Base-by-base conservation (phyloP, 129 eudicot genomes). In the Heracleum sosnowskyi region DNA sequence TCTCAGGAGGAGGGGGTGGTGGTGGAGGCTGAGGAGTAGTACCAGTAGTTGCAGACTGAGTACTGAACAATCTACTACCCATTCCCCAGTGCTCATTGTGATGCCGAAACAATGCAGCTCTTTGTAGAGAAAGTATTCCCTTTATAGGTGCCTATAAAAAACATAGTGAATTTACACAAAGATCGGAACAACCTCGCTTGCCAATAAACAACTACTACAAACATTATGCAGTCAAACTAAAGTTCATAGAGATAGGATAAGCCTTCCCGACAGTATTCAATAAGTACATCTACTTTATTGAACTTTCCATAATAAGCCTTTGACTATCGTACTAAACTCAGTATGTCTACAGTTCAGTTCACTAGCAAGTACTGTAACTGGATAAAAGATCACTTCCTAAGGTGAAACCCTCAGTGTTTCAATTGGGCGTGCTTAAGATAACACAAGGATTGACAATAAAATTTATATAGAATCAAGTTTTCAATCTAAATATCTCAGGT, bases 1-100 rank as follows among this genome's bases (percentile, higher is more conserved):
- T 95, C 86, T 95, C 98, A 0, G 97, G 97, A 46, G 98, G 98
- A 40, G 98, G 98, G 0, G 98, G 97, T 35, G 91, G 90, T 4
- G 91, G 91, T 15, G 95, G 91, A 37, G 91, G 75, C 73, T 88
- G 98, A 42, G 98, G 88, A 69, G 87, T 91, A 35, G 71, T 83
- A 55, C 90, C 86, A 36, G 94, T 86, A 51, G 98, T 82, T 84
- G 98, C 91, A 47, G 97, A 86, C 79, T 91, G 97, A 73, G 97
- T 90, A 91, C 96, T 95, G 76, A 91, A 79, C 20, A 82, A 80
- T 86, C 94, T 90, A 77, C 85, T 42, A 40, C 84, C 84, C 42
- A 82, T 66, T 24, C 90, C 76, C 72, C 36, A 81, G 57, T 62
- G 79, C 78, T 84, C 91, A 66, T 31, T 66, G 72, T 31, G 24